phyloP scores from a whole-genome alignment of 495 filamentous ascomycete species.

The Trypethelium eluteriae region DNA sequence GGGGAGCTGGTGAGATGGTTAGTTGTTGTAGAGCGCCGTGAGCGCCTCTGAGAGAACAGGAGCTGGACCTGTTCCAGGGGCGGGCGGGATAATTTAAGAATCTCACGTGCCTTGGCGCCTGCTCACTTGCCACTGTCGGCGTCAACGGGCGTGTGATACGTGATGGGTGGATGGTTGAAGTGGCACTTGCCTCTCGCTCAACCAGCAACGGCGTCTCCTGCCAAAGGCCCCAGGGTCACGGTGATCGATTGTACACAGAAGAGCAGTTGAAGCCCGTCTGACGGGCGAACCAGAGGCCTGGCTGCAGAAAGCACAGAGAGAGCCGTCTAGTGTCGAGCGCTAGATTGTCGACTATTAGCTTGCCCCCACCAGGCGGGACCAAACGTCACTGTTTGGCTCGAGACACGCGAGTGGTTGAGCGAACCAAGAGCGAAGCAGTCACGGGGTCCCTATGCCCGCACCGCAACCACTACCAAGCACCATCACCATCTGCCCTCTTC shows the following conservation, averaged over 20 bases:
- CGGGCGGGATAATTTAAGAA: slow-evolving; percentile 1
- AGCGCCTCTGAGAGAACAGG: no score
- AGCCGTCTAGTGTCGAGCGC: not conserved
- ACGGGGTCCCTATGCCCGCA: slow-evolving; percentile 10
- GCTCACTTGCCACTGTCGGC: no score
- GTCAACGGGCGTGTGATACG: no score
- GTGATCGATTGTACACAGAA: no score
- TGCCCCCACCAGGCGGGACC: not conserved
- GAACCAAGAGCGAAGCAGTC: slow-evolving; percentile 11
- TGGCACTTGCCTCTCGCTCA: not conserved
- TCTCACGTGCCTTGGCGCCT: slow-evolving; percentile 6
- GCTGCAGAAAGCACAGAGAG: not conserved
- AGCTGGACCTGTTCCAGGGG: not conserved
- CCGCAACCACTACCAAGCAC: slow-evolving; percentile 7
- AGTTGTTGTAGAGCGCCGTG: no score
- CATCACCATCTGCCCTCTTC: not conserved
- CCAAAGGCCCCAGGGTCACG: not conserved
- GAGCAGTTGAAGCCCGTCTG: not conserved
- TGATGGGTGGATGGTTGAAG: not conserved
- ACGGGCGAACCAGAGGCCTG: not conserved
- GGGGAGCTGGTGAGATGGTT: not conserved
- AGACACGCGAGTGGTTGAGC: slow-evolving; percentile 10
- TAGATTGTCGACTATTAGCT: slow-evolving; percentile 12
- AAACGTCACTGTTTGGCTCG: slow-evolving; percentile 8
- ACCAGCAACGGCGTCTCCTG: not conserved